Base-by-base conservation (phyloP, 2,329 filamentous ascomycete species). In the Fusarium sp. region DNA sequence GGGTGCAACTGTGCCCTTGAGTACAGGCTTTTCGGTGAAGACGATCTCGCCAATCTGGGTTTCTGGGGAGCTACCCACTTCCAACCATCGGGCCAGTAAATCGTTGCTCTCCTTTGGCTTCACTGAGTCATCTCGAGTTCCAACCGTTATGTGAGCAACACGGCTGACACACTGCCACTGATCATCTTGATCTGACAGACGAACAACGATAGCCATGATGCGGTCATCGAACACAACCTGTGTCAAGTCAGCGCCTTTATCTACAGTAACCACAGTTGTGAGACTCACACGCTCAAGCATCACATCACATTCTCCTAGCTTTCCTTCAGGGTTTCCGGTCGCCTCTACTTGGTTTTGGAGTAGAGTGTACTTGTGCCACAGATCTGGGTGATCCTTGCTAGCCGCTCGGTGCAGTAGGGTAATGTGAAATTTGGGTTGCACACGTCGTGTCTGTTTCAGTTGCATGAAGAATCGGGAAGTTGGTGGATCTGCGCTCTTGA, bases 101-200 rank as follows among this genome's bases (percentile, higher is more conserved):
- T 94, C 92, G 80, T 99, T 99, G 84, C 95, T 97, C 86, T 99
- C 96, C 83, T 93, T 95, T 0, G 96, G 96, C 85, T 98, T 98
- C 78, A 98, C 90, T 9, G 87, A 82, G 56, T 87, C 83, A 74
- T 91, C 89, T 11, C 91, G 90, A 1, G 96, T 99, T 22, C 96
- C 96, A 9, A 98, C 87, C 0, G 96, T 99, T 69, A 99, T 90
- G 81, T 99, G 96, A 13, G 95, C 91, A 35, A 97, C 87, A 16
- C 87, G 83, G 79, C 99, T 99, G 50, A 90, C 89, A 70, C 92
- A 96, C 64, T 91, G 86, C 90, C 92, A 94, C 56, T 85, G 84
- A 50, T 80, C 83, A 70, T 82, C 84, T 16, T 88, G 83, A 66
- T 91, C 89, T 7, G 89, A 84, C 4, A 97, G 85, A 11, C 95